A percentile compares a stretch with the other conserved stretches of the same genome.
Conservation (phyloP, 2,329 filamentous ascomycete genomes). For the Aspergillus clavatus region DNA sequence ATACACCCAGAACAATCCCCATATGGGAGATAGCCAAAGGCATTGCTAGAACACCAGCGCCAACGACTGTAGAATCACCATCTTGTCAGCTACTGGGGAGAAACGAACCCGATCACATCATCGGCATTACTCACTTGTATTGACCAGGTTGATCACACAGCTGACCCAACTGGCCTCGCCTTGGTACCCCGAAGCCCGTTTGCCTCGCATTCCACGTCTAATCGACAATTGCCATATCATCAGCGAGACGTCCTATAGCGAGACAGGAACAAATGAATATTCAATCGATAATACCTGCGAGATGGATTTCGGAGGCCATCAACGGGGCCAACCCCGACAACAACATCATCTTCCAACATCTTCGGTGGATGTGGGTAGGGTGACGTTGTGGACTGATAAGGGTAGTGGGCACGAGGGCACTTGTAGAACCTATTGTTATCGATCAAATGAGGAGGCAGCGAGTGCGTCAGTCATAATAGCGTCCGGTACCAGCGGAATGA, state of each 20-base stretch:
- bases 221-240: slow-evolving; percentile 1
- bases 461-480: slow-evolving; percentile 24
- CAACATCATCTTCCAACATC: slow-evolving; percentile 32
- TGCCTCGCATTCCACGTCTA: slow-evolving; percentile 46
- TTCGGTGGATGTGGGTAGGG: slow-evolving; percentile 1
- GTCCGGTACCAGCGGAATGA: slow-evolving; percentile 22
- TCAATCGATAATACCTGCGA: slow-evolving; percentile 25
- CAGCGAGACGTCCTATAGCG: slow-evolving; percentile 4
- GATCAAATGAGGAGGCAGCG: slow-evolving; percentile 9
- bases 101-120: background rate
- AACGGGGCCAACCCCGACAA: slow-evolving; percentile 23
- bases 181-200: slow-evolving; percentile 62
- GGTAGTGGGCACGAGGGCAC: slow-evolving; percentile 7
- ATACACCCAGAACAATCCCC: slow-evolving; percentile 77
- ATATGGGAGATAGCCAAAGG: slow-evolving; percentile 94
- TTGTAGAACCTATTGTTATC: slow-evolving; percentile 6
- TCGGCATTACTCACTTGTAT: slow-evolving; percentile 64
- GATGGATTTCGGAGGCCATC: slow-evolving; percentile 21
- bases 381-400: background rate
- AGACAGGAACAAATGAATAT: background rate
- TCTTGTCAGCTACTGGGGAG: slow-evolving; percentile 8
- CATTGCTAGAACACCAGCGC: slow-evolving; percentile 91
- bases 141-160: slow-evolving; percentile 91
- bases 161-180: slow-evolving; percentile 85
- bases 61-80: slow-evolving; percentile 62